A percentile compares a stretch with the other conserved stretches of the same genome.
phyloP scores from a whole-genome alignment of 768 basidiomycete genomes.

The Udeniomyces megalosporus region DNA sequence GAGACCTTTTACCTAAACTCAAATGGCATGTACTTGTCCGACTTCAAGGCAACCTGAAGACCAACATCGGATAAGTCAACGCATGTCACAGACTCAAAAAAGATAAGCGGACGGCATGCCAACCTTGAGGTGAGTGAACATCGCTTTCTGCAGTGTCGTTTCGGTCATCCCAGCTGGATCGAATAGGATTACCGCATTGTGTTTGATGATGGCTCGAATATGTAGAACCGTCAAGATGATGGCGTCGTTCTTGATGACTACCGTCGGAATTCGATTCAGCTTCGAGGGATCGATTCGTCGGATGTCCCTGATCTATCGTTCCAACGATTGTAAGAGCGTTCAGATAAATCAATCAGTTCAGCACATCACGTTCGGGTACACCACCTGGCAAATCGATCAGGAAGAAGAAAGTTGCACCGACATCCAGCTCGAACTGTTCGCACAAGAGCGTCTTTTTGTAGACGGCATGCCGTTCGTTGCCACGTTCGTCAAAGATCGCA shows the following conservation, averaged over 20 bases:
- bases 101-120: background rate
- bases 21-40: slow-evolving; percentile 41
- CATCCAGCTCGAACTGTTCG: slow-evolving; percentile 72
- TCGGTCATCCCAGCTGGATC: slow-evolving; percentile 80
- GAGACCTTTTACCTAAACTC: slow-evolving; percentile 51
- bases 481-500: slow-evolving; percentile 9
- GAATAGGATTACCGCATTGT: slow-evolving; percentile 77
- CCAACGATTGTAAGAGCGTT: slow-evolving; percentile 5
- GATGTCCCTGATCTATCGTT: slow-evolving; percentile 67
- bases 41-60: background rate
- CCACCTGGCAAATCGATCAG: slow-evolving; percentile 11
- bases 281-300: slow-evolving; percentile 90
- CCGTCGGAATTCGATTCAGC: slow-evolving; percentile 87
- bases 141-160: slow-evolving; percentile 69
- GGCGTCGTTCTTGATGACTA: slow-evolving; percentile 72
- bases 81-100: no score
- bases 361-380: background rate
- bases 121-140: slow-evolving; percentile 75
- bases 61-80: background rate
- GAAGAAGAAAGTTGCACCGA: slow-evolving; percentile 38
- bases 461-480: slow-evolving; percentile 22
- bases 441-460: slow-evolving; percentile 85
- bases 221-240: slow-evolving; percentile 89
- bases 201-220: slow-evolving; percentile 85
- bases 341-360: background rate